These are phyloP conservation scores for Calocybe gangraenosa DNA, from an alignment of 768 basidiomycete genomes.

Conservation along the genomic window DNA sequence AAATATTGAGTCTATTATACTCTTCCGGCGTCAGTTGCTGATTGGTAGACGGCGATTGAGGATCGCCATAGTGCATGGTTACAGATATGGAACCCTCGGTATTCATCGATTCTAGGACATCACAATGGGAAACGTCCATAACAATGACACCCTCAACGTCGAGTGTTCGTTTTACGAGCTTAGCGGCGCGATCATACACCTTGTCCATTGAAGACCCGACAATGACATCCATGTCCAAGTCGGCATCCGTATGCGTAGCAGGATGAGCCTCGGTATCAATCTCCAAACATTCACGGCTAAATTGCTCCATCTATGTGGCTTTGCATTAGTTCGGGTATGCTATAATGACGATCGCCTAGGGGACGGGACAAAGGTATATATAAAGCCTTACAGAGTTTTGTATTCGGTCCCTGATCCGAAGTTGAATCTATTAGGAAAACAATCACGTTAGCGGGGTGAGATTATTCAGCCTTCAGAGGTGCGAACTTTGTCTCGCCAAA, in stretches of 20 bases:
- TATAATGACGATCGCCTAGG: neutral
- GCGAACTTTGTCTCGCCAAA: slow-evolving; percentile 87
- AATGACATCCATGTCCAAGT: slow-evolving; percentile 26
- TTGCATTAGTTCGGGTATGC: slow-evolving; percentile 1
- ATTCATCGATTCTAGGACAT: slow-evolving; percentile 71
- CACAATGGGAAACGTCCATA: slow-evolving; percentile 89
- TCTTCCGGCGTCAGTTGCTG: slow-evolving; percentile 64
- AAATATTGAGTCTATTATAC: slow-evolving; percentile 68
- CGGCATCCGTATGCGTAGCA: slow-evolving; percentile 25
- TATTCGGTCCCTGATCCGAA: slow-evolving; percentile 86
- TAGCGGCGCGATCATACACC: slow-evolving; percentile 87
- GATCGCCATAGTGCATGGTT: slow-evolving; percentile 66
- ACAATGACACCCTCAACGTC: slow-evolving; percentile 92
- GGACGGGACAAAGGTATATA: neutral
- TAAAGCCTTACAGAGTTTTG: slow-evolving; percentile 71
- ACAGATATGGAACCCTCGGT: slow-evolving; percentile 62
- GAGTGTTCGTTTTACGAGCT: slow-evolving; percentile 83
- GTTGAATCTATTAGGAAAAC: slow-evolving; percentile 70
- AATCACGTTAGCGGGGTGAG: neutral
- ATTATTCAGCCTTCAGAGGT: neutral
- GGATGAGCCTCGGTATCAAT: slow-evolving; percentile 61
- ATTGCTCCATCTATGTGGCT: slow-evolving; percentile 77
- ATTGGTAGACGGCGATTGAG: slow-evolving; percentile 45
- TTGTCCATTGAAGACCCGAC: slow-evolving; percentile 67
- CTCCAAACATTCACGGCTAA: slow-evolving; percentile 91